Percentiles rank a stretch among this genome's conserved stretches.
Evolutionary conservation across 108 stramenopile species (phyloP).

Genomic region (Tribonema minus): DNA sequence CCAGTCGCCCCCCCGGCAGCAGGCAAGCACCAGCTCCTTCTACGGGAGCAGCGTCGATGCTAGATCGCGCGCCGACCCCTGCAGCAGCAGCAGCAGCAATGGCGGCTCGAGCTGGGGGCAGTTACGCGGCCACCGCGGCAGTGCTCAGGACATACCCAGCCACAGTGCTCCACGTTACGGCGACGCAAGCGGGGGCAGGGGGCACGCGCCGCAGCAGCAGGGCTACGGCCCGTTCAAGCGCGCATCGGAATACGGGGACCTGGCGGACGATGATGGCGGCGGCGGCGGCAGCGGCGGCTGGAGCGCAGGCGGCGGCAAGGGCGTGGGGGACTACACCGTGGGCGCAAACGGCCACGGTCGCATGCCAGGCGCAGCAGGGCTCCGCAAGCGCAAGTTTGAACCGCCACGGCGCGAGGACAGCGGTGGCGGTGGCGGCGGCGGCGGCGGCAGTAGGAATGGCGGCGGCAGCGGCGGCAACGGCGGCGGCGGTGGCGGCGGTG

Average conservation of each 20-base stretch:
- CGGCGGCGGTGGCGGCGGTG: neutral
- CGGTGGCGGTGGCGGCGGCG: neutral
- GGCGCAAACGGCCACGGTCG: too few relatives aligned
- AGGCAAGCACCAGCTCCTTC: neutral
- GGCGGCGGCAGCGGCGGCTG: too few relatives aligned
- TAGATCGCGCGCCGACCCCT: neutral
- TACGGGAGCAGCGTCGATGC: neutral
- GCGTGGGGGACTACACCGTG: too few relatives aligned
- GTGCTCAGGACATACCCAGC: neutral
- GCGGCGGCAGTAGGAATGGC: neutral
- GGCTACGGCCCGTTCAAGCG: neutral
- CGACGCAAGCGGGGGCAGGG: neutral
- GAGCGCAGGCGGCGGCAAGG: too few relatives aligned
- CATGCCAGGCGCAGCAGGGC: neutral
- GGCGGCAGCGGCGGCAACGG: neutral
- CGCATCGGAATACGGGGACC: neutral
- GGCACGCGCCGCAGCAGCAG: neutral
- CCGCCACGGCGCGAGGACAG: neutral
- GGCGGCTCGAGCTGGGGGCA: neutral
- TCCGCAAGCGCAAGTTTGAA: neutral
- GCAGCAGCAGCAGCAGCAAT: neutral
- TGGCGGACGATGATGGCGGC: too few relatives aligned
- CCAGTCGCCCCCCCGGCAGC: neutral
- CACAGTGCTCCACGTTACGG: constrained; percentile 1
- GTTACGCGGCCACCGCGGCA: too few relatives aligned